Evolutionary conservation across 306 rosid species (phyloP).

Genomic region (Corylus avellana): DNA sequence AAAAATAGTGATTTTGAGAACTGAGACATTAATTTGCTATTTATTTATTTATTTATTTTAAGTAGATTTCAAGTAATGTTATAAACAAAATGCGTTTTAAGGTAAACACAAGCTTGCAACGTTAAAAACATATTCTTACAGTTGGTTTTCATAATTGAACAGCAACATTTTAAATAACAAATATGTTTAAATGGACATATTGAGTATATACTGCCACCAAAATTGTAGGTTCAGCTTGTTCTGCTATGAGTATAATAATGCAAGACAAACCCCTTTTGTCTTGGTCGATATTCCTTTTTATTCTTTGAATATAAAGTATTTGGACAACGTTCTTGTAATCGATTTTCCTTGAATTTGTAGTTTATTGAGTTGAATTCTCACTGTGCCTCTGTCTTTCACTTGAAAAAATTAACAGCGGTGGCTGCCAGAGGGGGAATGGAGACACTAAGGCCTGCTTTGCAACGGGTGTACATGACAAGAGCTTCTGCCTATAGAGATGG

Average conservation of each 20-base stretch:
- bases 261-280: neutral
- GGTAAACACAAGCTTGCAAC: neutral
- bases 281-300: neutral
- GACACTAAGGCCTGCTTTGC: slow-evolving; percentile 79
- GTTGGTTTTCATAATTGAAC: neutral
- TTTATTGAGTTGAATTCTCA: slow-evolving; percentile 20
- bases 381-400: slow-evolving; percentile 16
- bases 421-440: slow-evolving; percentile 76
- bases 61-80: neutral
- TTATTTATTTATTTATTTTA: neutral
- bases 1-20: neutral
- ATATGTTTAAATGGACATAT: neutral
- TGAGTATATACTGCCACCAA: neutral
- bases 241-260: slow-evolving; percentile 11
- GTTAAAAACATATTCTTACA: neutral
- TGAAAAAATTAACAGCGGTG: slow-evolving; percentile 53
- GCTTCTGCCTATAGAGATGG: slow-evolving; percentile 88
- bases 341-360: neutral
- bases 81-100: neutral
- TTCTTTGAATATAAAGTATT: neutral
- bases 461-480: slow-evolving; percentile 85
- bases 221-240: slow-evolving; percentile 11
- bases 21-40: neutral
- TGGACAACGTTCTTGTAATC: neutral
- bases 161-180: neutral